Evolutionary conservation across 192 early-diverging fungal genomes (phyloP).

Genomic region (Coemansia sp.): DNA sequence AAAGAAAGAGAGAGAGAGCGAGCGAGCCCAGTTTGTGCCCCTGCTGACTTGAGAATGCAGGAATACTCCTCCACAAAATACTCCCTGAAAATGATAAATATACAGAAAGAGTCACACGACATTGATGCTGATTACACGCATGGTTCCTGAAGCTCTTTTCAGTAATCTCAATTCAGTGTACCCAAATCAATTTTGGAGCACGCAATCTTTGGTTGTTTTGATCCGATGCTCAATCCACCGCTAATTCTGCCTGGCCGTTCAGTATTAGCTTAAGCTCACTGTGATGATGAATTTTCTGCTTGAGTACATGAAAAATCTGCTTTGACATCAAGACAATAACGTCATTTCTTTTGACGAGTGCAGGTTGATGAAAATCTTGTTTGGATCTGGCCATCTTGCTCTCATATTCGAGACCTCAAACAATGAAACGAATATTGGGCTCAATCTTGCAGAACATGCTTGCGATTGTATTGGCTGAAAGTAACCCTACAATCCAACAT

Average conservation of each 20-base stretch:
- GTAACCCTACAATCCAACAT: neutral
- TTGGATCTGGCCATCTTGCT: neutral
- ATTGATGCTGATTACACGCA: too few species aligned
- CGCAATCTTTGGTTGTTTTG: neutral
- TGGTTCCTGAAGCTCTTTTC: too few species aligned
- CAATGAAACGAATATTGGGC: neutral
- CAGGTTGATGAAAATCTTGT: neutral
- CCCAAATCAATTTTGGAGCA: too few species aligned
- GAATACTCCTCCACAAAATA: too few species aligned
- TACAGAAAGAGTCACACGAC: too few species aligned
- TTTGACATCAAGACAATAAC: neutral
- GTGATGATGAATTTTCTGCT: neutral
- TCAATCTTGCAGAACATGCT: neutral
- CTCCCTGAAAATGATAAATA: too few species aligned
- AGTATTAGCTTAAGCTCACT: too few species aligned
- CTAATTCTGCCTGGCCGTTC: too few species aligned
- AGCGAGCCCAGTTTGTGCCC: too few species aligned
- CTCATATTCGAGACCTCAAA: neutral
- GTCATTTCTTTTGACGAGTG: neutral
- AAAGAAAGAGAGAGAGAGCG: too few species aligned
- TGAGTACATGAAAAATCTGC: neutral
- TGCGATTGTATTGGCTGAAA: neutral
- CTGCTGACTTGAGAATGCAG: too few species aligned
- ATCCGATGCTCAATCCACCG: neutral
- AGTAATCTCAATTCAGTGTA: too few species aligned